Evolutionary conservation across 176 grass and related monocot genomes (phyloP).

Genomic region (Cenchrus americanus): DNA sequence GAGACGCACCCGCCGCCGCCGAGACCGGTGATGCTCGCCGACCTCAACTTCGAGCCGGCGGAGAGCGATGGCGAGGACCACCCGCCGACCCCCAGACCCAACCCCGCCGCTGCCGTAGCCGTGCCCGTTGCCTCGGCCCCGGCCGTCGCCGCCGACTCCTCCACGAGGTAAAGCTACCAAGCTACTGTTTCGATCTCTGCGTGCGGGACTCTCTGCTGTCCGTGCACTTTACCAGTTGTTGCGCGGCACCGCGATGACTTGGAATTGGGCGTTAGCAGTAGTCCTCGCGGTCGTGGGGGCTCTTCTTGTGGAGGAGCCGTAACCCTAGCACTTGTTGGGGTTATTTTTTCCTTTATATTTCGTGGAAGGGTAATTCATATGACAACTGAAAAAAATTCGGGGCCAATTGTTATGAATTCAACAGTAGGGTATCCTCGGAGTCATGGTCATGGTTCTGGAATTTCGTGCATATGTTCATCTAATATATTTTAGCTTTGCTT

Average conservation of each 20-base stretch:
- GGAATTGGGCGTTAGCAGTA: slow-evolving; percentile 9
- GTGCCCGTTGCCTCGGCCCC: slow-evolving; percentile 17
- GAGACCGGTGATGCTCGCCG: slow-evolving; percentile 69
- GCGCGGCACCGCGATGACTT: neutral
- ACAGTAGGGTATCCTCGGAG: neutral
- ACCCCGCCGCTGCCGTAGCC: slow-evolving; percentile 12
- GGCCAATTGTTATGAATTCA: neutral
- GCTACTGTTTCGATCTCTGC: slow-evolving; percentile 24
- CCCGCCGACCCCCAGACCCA: slow-evolving; percentile 49
- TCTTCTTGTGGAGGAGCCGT: neutral
- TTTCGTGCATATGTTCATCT: neutral
- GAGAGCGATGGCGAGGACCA: slow-evolving; percentile 87
- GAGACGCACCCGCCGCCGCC: slow-evolving; percentile 44
- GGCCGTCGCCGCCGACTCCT: slow-evolving; percentile 34
- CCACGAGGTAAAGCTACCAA: slow-evolving; percentile 45
- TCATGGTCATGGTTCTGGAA: neutral
- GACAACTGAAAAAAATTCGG: neutral
- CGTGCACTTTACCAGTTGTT: neutral
- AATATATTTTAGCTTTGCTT: neutral
- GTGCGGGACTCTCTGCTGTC: neutral
- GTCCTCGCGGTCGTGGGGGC: neutral
- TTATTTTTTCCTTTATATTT: neutral
- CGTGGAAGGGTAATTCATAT: neutral
- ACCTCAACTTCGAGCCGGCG: slow-evolving; percentile 79
- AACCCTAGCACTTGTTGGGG: slow-evolving; percentile 22